Base-by-base conservation (phyloP, 2,329 filamentous ascomycete genomes). In the Alternaria brassicicola region DNA sequence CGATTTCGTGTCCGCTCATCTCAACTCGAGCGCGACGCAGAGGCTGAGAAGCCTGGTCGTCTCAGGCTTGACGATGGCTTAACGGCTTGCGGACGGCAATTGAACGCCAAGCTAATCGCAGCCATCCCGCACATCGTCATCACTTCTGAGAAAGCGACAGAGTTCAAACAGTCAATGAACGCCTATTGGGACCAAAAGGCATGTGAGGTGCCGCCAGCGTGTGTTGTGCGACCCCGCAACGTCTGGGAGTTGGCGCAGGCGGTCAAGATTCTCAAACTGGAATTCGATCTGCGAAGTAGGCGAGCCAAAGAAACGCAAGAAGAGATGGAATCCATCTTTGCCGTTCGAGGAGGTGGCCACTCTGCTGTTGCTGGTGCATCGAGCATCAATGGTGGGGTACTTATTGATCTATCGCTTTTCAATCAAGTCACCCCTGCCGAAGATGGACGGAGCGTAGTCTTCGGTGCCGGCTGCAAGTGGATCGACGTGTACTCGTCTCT, bases 281-380 rank as follows among this genome's bases (percentile, higher is more conserved):
- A 72, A 21, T 71, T 68, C 36, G 68, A 74, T 21, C 70, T 76
- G 3, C 75, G 50, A 2, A 43, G 45, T 6, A 30, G 51, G 12
- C 31, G 19, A 26, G 28, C 23, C 8, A 43, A 38, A 17, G 26
- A 30, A 1, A 33, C 30, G 10, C 12, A 33, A 46, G 19, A 36
- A 10, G 12, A 39, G 4, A 2, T n/a, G 2, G 45, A 66, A 8
- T 58, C 57, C 1, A 17, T 66, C 1, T 70, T 70, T 38, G 86
- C 85, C 19, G 78, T 87, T 69, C 79, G 82, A 67, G 78, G 80
- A 19, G 83, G 83, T 13, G 80, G 79, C 0, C 80, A 82, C 30
- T 62, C 64, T n/a, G 62, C 59, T 10, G 52, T 65, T 30, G 51
- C 53, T 13, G 61, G 63, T n/a, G 62, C 65, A 2, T 65, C 69